Conservation (phyloP, 352 stramenopile species). For the Phytophthora meadii region DNA sequence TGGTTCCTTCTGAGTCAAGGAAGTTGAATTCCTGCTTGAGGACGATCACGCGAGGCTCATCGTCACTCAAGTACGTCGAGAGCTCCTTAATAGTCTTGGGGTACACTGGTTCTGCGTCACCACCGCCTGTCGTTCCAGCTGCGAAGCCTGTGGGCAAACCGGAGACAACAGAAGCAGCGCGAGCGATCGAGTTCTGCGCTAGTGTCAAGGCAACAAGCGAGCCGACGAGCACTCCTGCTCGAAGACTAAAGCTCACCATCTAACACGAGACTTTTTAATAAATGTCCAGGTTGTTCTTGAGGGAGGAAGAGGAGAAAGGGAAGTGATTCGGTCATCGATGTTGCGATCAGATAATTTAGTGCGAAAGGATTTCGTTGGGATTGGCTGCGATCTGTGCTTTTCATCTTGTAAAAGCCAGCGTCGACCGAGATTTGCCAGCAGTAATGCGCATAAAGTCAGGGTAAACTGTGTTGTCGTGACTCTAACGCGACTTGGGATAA, state of each 20-base stretch:
- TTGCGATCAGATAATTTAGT: no score
- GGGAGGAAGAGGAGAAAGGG: neutral
- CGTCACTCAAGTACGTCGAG: conserved; percentile 20
- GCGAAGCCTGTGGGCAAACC: neutral
- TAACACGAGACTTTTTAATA: conserved; percentile 1
- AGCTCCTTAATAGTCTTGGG: conserved; percentile 33
- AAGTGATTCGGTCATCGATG: neutral
- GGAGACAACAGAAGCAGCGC: neutral
- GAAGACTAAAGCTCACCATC: conserved; percentile 10
- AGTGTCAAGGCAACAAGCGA: neutral
- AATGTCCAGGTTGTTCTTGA: conserved; percentile 10
- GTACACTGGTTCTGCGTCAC: conserved; percentile 25
- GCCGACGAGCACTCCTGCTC: neutral
- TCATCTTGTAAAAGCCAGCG: no score
- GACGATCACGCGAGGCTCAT: conserved; percentile 34
- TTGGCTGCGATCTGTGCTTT: no score
- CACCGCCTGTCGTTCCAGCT: conserved; percentile 23
- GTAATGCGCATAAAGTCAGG: no score
- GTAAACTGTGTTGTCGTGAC: no score
- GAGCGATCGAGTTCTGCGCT: neutral
- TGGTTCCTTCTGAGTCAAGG: conserved; percentile 44
- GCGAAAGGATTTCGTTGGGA: no score
- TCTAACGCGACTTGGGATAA: no score
- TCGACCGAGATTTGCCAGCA: no score
- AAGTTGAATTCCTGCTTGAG: conserved; percentile 44